Evolutionary conservation across 2,329 filamentous ascomycete genomes (phyloP).

Genomic region (Arachnomyces sp.): DNA sequence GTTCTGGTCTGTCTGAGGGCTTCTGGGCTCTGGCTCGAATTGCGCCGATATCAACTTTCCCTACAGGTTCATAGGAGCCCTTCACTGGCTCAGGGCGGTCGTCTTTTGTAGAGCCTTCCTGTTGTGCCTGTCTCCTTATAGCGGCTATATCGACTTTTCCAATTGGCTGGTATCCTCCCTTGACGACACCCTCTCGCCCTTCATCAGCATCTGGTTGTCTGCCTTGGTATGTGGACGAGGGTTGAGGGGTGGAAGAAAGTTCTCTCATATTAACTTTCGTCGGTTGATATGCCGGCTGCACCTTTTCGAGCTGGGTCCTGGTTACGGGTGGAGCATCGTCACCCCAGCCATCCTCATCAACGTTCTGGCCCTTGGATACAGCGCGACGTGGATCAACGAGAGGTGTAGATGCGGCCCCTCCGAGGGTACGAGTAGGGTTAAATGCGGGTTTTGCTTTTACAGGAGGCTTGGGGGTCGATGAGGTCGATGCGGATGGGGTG

Average conservation of each 20-base stretch:
- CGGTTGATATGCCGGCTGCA: slow-evolving; percentile 84
- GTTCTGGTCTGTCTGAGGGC: slow-evolving; percentile 30
- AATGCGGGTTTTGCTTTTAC: slow-evolving; percentile 86
- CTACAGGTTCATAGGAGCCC: slow-evolving; percentile 87
- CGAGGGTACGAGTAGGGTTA: slow-evolving; percentile 62
- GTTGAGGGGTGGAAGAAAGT: slow-evolving; percentile 48
- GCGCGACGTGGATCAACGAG: slow-evolving; percentile 51
- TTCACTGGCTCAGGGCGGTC: slow-evolving; percentile 79
- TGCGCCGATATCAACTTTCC: slow-evolving; percentile 93
- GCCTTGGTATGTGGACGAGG: too few species aligned
- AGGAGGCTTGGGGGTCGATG: slow-evolving; percentile 50
- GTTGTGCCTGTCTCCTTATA: slow-evolving; percentile 65
- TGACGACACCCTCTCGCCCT: slow-evolving; percentile 57
- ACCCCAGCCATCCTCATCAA: slow-evolving; percentile 88
- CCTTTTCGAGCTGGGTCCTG: slow-evolving; percentile 80
- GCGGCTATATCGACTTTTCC: slow-evolving; percentile 97
- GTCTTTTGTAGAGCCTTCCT: slow-evolving; percentile 50
- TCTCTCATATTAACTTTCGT: slow-evolving; percentile 92
- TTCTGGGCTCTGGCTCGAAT: slow-evolving; percentile 78
- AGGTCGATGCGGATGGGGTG: slow-evolving; percentile 45
- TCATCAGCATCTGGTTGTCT: slow-evolving; percentile 35
- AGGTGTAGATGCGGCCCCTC: slow-evolving; percentile 56
- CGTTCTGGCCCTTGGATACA: slow-evolving; percentile 32
- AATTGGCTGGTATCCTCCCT: slow-evolving; percentile 81
- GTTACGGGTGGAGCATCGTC: slow-evolving; percentile 85